A percentile compares a stretch with the other conserved stretches of the same genome.
These are phyloP conservation scores for Paramecium caudatum DNA, from an alignment of 73 alveolate genomes.

Conservation along the genomic window DNA sequence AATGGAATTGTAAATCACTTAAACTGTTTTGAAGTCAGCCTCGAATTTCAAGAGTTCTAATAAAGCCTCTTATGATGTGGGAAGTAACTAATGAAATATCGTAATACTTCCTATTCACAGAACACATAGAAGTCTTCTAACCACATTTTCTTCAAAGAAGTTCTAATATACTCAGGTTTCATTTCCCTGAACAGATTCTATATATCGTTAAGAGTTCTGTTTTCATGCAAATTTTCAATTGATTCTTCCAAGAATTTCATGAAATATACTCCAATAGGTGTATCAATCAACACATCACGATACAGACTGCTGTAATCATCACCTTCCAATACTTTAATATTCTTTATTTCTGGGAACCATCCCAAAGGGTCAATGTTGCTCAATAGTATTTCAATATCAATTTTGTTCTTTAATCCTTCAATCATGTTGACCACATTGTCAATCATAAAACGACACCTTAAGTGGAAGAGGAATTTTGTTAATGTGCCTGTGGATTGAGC, in stretches of 20 bases:
- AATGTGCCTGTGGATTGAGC: conserved; percentile 95
- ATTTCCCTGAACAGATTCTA: conserved; percentile 75
- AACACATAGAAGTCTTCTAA: conserved; percentile 94
- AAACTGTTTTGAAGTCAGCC: conserved; percentile 97
- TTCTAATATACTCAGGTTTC: conserved; percentile 77
- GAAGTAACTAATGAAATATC: conserved; percentile 16
- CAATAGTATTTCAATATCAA: conserved; percentile 80
- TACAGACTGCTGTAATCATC: conserved; percentile 96
- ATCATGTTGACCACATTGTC: conserved; percentile 98
- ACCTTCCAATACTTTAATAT: conserved; percentile 94
- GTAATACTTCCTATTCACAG: conserved; percentile 88
- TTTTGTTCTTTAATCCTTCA: conserved; percentile 96
- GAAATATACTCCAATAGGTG: conserved; percentile 98
- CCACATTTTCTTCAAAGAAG: conserved; percentile 91
- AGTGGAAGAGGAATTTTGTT: conserved; percentile 85
- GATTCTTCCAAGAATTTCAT: conserved; percentile 95
- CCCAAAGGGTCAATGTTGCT: conserved; percentile 98
- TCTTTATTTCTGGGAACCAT: conserved; percentile 97
- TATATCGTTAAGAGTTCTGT: conserved; percentile 78
- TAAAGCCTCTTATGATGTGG: conserved; percentile 86
- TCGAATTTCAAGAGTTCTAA: conserved; percentile 95
- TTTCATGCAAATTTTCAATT: conserved; percentile 83
- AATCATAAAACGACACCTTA: conserved; percentile 92
- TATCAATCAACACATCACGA: conserved; percentile 97
- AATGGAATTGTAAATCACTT: conserved; percentile 95